Conservation (phyloP, 1,284 basidiomycete genomes). For the Peniophora sp. region DNA sequence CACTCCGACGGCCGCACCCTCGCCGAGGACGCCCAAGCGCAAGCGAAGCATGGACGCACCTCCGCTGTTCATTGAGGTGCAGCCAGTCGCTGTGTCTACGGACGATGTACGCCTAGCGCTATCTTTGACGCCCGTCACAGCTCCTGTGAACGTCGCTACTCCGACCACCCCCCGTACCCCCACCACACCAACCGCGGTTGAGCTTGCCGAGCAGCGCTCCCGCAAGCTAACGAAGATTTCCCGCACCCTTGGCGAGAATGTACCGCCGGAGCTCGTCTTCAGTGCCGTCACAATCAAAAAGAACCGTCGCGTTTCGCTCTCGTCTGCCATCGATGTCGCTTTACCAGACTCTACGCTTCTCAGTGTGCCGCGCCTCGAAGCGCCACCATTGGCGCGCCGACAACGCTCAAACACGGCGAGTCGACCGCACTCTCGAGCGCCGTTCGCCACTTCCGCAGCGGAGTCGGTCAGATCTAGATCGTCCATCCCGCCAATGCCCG, state of each 20-base stretch:
- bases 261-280: constrained; percentile 46
- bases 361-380: no score
- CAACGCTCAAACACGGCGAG: no score
- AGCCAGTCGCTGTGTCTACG: constrained; percentile 16
- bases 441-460: no score
- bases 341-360: no score
- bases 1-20: constrained; percentile 5
- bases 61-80: constrained; percentile 22
- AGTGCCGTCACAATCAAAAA: neutral
- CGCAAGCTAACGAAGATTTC: constrained; percentile 41
- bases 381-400: no score
- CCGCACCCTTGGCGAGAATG: constrained; percentile 45
- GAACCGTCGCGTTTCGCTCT: neutral
- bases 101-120: constrained; percentile 12
- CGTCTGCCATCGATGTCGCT: neutral
- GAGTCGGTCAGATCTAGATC: neutral
- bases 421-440: no score
- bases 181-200: constrained; percentile 9
- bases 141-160: constrained; percentile 5
- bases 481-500: constrained; percentile 1
- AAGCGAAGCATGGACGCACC: constrained; percentile 14
- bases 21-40: constrained; percentile 8
- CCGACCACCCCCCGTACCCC: constrained; percentile 15
- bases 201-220: constrained; percentile 18
- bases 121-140: constrained; percentile 7